Conservation (phyloP, 805 yeast genomes). For the Grigorovia transvaalensis region DNA sequence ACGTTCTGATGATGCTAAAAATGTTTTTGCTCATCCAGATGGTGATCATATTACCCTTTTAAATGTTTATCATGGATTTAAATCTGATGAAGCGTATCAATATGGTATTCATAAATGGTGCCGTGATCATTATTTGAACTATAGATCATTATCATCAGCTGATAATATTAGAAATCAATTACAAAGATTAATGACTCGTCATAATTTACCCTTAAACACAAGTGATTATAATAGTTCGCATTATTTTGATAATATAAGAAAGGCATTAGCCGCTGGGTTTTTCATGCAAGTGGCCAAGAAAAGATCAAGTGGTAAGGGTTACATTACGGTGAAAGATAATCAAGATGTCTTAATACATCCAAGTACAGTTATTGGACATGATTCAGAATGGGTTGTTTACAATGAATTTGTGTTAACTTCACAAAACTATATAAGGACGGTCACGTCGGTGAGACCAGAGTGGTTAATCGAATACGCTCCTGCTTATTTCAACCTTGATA, state of each 20-base stretch:
- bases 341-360: conserved; percentile 95
- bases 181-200: conserved; percentile 69
- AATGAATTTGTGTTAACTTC: conserved; percentile 92
- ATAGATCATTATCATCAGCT: conserved; percentile 78
- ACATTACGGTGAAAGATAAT: conserved; percentile 85
- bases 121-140: conserved; percentile 75
- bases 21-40: conserved; percentile 79
- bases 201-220: conserved; percentile 62
- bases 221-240: conserved; percentile 56
- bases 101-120: conserved; percentile 77
- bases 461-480: conserved; percentile 79
- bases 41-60: conserved; percentile 91
- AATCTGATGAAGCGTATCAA: conserved; percentile 59
- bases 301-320: conserved; percentile 71
- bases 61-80: conserved; percentile 79
- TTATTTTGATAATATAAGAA: conserved; percentile 70
- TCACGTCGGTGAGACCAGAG: conserved; percentile 81
- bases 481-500: conserved; percentile 51
- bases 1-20: conserved; percentile 85
- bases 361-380: conserved; percentile 78
- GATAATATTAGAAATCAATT: conserved; percentile 78
- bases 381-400: conserved; percentile 88
- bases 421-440: conserved; percentile 89
- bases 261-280: conserved; percentile 84
- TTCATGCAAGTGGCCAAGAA: conserved; percentile 98